These are phyloP conservation scores for Picochlorum sp. DNA, from an alignment of 139 green algal genomes.

Conservation along the genomic window DNA sequence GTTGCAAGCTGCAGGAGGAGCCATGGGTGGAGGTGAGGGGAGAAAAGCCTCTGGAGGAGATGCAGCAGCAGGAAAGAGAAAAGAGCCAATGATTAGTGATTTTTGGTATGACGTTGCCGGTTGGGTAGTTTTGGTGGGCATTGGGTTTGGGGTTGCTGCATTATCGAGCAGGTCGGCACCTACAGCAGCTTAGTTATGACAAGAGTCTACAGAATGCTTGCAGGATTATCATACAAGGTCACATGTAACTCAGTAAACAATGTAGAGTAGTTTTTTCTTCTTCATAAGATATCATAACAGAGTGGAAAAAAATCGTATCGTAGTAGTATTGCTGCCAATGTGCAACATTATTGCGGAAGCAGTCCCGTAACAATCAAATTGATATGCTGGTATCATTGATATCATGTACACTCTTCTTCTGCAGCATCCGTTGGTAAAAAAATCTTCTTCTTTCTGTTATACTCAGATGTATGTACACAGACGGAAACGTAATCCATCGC, in stretches of 20 bases:
- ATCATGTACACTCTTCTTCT: too few species aligned
- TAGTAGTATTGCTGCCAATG: background rate
- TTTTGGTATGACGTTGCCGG: slow-evolving; percentile 80
- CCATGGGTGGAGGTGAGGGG: slow-evolving; percentile 15
- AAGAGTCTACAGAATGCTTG: background rate
- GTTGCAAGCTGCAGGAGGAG: slow-evolving; percentile 24
- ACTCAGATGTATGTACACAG: slow-evolving; percentile 2
- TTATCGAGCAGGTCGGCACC: slow-evolving; percentile 3
- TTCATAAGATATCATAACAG: too few species aligned
- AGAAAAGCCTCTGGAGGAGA: background rate
- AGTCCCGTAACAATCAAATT: background rate
- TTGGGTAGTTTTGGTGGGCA: slow-evolving; percentile 57
- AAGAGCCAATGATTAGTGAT: slow-evolving; percentile 32
- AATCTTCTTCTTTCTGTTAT: background rate
- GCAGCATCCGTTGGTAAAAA: background rate
- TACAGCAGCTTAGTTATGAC: background rate
- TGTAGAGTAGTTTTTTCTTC: too few species aligned
- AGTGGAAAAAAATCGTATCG: too few species aligned
- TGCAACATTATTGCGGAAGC: background rate
- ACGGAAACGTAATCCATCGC: background rate
- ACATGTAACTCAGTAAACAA: background rate
- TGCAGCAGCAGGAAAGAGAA: slow-evolving; percentile 17
- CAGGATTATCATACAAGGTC: background rate
- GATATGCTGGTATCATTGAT: background rate
- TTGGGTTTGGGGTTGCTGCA: slow-evolving; percentile 22